phyloP scores from a whole-genome alignment of 1,139 yeast genomes.

The Hemisphaericaspora lyxosophila region DNA sequence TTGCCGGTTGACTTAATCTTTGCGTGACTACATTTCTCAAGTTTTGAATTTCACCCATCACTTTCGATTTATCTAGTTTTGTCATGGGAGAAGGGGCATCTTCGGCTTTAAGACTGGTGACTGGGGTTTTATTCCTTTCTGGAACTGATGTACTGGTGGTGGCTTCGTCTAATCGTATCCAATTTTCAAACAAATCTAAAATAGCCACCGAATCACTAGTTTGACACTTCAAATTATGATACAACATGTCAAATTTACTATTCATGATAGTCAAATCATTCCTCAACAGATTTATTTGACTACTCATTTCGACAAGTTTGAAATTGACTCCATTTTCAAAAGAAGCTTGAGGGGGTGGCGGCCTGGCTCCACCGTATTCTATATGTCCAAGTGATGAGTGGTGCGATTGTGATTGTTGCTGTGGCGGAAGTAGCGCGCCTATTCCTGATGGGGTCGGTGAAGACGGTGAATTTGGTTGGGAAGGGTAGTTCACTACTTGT shows the following conservation, averaged over 20 bases:
- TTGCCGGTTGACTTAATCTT: slow-evolving; percentile 6
- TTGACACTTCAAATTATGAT: slow-evolving; percentile 46
- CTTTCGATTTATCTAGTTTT: slow-evolving; percentile 5
- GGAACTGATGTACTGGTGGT: background rate
- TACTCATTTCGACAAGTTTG: slow-evolving; percentile 42
- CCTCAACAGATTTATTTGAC: slow-evolving; percentile 34
- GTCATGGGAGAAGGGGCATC: slow-evolving; percentile 19
- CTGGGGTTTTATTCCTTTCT: slow-evolving; percentile 5
- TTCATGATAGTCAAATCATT: slow-evolving; percentile 33
- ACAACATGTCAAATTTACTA: slow-evolving; percentile 46
- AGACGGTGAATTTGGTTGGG: slow-evolving; percentile 1
- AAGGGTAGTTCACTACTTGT: slow-evolving; percentile 6
- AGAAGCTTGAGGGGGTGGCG: slow-evolving; percentile 15
- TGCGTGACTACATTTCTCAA: slow-evolving; percentile 6
- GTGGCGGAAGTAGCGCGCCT: no score
- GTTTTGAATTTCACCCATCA: slow-evolving; percentile 5
- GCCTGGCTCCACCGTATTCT: slow-evolving; percentile 8
- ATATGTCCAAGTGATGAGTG: slow-evolving; percentile 11
- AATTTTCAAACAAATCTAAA: slow-evolving; percentile 46
- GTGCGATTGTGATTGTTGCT: slow-evolving; percentile 9
- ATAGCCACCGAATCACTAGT: slow-evolving; percentile 51
- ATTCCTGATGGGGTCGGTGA: background rate
- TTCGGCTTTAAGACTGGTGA: background rate
- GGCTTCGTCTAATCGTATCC: slow-evolving; percentile 7
- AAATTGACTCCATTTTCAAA: slow-evolving; percentile 28